These are phyloP conservation scores for Lichina pygmaea DNA, from an alignment of 495 filamentous ascomycete species.

Conservation along the genomic window DNA sequence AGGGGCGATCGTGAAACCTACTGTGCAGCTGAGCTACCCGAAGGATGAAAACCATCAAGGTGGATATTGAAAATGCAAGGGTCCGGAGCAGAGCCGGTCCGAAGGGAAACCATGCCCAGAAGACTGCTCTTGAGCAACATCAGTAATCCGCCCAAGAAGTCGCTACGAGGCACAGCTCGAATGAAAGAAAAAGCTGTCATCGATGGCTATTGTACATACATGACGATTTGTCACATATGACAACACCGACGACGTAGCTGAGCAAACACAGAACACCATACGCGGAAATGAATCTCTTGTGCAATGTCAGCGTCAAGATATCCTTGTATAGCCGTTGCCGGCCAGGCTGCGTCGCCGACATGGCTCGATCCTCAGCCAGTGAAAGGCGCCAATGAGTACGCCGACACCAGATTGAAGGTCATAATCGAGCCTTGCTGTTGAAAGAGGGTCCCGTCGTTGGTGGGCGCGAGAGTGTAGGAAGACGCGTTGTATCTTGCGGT, in stretches of 20 bases:
- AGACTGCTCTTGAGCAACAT: slow-evolving; percentile 17
- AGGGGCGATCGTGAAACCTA: slow-evolving; percentile 7
- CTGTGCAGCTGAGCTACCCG: slow-evolving; percentile 67
- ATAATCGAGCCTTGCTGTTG: too few relatives aligned
- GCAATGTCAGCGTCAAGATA: slow-evolving; percentile 69
- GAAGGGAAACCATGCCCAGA: slow-evolving; percentile 74
- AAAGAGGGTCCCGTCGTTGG: too few relatives aligned
- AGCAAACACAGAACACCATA: slow-evolving; percentile 33
- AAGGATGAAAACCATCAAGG: slow-evolving; percentile 45
- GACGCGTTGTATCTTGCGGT: too few relatives aligned
- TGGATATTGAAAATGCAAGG: slow-evolving; percentile 38
- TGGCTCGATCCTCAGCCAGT: too few relatives aligned
- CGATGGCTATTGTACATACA: slow-evolving; percentile 20
- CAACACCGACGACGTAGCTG: slow-evolving; percentile 48
- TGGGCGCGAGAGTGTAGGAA: too few relatives aligned
- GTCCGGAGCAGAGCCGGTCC: slow-evolving; percentile 48
- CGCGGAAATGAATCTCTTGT: slow-evolving; percentile 60
- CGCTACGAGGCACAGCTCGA: neutral
- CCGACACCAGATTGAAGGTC: too few relatives aligned
- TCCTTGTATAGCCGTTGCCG: slow-evolving; percentile 45
- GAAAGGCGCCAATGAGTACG: too few relatives aligned
- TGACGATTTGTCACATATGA: slow-evolving; percentile 41
- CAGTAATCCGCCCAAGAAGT: neutral
- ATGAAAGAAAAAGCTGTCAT: slow-evolving; percentile 2
- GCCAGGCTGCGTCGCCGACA: too few relatives aligned